Base-by-base conservation (phyloP, 306 rosid genomes). In the Delonix regia region DNA sequence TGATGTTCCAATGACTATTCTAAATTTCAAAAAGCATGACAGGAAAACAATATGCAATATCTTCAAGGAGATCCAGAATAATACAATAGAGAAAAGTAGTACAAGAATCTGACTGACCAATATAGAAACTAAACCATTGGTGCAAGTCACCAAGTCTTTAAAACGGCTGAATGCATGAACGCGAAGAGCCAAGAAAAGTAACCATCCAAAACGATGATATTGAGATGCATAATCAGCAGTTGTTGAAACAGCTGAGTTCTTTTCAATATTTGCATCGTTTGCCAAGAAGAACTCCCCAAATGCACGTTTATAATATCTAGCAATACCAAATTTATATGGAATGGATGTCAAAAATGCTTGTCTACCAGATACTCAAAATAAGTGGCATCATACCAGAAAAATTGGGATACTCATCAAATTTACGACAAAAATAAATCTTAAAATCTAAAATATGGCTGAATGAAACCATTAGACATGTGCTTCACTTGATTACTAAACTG, bases 181-280 rank as follows among this genome's bases (percentile, higher is more conserved):
- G 39, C 99, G 97, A 56, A 96, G 97, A 38, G 99, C 97, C 96
- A 96, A 80, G 85, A 96, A 96, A 73, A 96, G 90, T 82, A 96
- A 85, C 99, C 99, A 96, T 81, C 99, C 99, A 86, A 96, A 96
- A 49, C 93, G 93, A 86, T 93, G 97, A 85, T 90, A 93, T 56
- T 91, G 92, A 0, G 96, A 91, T 78, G 86, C 88, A 72, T 83
- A 83, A 72, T 76, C 86, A 63, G 85, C 36, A 22, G 53, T 14
- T 10, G 13, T 13, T 1, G 72, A 13, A 71, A 57, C 77, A 79
- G 80, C 27, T 51, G 87, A 80, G 59, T 80, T 71, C 56, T 88
- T 93, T 80, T 74, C 87, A 47, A 71, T 64, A 80, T 81, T 85
- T 71, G 90, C 84, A 79, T 87, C 90, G 64, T 64, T 85, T 86